Evolutionary conservation across 495 filamentous ascomycete genomes (phyloP), one percentile per base, ranked within the genome.

Genomic region (Penicillium cosmopolitanum): DNA sequence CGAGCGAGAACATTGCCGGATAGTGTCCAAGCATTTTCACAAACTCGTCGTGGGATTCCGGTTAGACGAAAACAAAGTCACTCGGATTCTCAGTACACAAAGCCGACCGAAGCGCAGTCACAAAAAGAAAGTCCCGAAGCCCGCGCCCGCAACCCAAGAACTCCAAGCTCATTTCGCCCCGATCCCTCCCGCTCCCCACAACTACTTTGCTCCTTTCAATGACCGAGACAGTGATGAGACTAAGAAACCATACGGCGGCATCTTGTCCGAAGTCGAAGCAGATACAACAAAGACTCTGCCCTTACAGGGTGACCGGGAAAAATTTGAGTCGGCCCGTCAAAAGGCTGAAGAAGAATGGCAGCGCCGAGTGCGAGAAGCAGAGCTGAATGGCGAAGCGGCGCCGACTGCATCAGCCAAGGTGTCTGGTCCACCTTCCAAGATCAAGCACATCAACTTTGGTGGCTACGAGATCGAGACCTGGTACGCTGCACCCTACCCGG

Each of bases 401-500:
- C 73, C 77, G 9, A 77, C 78, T 31, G 73, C 78, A 16, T 75
- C 77, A n/a, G 78, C 82, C 56, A 96, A 96, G 69, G 82, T 88
- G 1, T 88, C 92, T 10, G 92, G 90, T 0, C 90, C 92, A 5
- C 89, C 93, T 3, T 97, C 93, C 66, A 93, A 97, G 73, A 97
- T 98, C 73, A 95, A 98, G 69, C 96, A 93, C 75, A 96, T 98
- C 78, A 93, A 96, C 58, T 98, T 98, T 75, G 95, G 96, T 28
- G 91, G 91, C 42, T 95, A 89, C 75, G 94, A 98, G 69, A 98
- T 98, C 65, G 96, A 98, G 73, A 98, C 93, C 21, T 98, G 95
- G 95, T 97, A 98, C 74, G 93, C 96, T n/a, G 94, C 95, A 25
- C 95, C 95, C 18, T 98, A 98, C 67, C 95, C 95, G 1, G 95